phyloP scores from a whole-genome alignment of 2,329 filamentous ascomycete genomes.

The Cladophialophora chaetospira region DNA sequence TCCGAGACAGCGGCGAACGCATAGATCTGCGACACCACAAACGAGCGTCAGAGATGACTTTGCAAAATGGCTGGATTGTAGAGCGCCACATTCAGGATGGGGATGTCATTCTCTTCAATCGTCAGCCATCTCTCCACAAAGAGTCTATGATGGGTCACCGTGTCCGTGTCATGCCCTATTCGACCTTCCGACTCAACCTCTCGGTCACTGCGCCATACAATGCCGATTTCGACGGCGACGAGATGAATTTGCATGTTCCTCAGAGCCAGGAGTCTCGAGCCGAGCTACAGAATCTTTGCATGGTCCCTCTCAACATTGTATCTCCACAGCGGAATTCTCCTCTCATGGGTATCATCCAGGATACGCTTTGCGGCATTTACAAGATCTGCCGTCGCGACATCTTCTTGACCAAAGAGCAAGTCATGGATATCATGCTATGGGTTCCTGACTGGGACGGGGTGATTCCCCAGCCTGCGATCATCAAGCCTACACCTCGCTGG shows the following conservation, averaged over 20 bases:
- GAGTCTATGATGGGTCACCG: conserved; percentile 99
- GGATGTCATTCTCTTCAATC: conserved; percentile 99
- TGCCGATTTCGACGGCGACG: conserved; percentile 98
- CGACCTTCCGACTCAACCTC: conserved; percentile 94
- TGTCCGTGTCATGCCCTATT: conserved; percentile 97
- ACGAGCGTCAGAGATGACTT: conserved; percentile 77
- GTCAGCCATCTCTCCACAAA: conserved; percentile 98
- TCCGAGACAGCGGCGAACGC: conserved; percentile 87
- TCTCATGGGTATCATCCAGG: conserved; percentile 99
- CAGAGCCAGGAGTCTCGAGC: conserved; percentile 96
- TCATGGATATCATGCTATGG: conserved; percentile 98
- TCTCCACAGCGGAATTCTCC: conserved; percentile 96
- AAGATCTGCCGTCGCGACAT: conserved; percentile 93
- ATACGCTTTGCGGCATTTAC: conserved; percentile 94
- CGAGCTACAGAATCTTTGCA: conserved; percentile 89
- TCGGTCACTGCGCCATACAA: conserved; percentile 99
- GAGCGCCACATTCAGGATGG: conserved; percentile 95
- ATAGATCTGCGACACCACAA: conserved; percentile 95
- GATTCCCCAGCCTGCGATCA: conserved; percentile 87
- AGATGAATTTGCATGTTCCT: conserved; percentile 99
- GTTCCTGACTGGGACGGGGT: conserved; percentile 96
- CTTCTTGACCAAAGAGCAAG: conserved; percentile 83
- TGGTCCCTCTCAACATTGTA: conserved; percentile 98
- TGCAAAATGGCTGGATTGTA: conserved; percentile 98
- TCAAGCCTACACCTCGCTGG: conserved; percentile 91